Percentiles rank a stretch among this genome's conserved stretches.
These are phyloP conservation scores for Amanita muscaria DNA, from an alignment of 768 basidiomycete species.

Conservation along the genomic window DNA sequence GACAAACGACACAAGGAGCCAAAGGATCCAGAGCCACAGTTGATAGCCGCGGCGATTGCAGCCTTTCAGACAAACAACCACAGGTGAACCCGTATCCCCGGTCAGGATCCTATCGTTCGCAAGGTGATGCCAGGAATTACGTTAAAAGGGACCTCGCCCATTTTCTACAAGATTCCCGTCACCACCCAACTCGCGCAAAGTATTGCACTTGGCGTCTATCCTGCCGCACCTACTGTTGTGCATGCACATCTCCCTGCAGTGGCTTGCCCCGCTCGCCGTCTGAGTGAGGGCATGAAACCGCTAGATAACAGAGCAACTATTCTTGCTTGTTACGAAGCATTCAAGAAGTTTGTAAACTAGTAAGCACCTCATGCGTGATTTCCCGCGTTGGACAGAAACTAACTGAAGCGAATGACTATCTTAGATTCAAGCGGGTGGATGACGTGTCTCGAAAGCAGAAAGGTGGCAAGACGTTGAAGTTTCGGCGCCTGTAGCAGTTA, in stretches of 20 bases:
- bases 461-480: too few relatives aligned
- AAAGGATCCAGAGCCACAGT: conserved; percentile 10
- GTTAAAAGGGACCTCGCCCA: conserved; percentile 22
- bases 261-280: conserved; percentile 14
- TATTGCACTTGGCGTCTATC: conserved; percentile 14
- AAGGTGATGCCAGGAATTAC: conserved; percentile 21
- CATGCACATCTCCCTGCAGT: conserved; percentile 15
- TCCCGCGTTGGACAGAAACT: too few relatives aligned
- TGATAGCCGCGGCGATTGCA: conserved; percentile 15
- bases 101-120: conserved; percentile 12
- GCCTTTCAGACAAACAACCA: conserved; percentile 21
- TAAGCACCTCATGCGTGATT: too few relatives aligned
- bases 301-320: conserved; percentile 20
- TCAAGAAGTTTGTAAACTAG: conserved; percentile 18
- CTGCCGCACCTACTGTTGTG: conserved; percentile 14
- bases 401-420: too few relatives aligned
- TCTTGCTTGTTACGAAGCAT: conserved; percentile 23
- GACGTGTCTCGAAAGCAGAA: too few relatives aligned
- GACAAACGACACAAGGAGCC: conserved; percentile 11
- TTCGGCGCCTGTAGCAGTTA: too few relatives aligned
- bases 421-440: too few relatives aligned
- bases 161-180: conserved; percentile 23
- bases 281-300: conserved; percentile 23
- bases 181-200: conserved; percentile 14
- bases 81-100: background rate